phyloP scores from a whole-genome alignment of 2,329 filamentous ascomycete species.

The Talaromyces sp. region DNA sequence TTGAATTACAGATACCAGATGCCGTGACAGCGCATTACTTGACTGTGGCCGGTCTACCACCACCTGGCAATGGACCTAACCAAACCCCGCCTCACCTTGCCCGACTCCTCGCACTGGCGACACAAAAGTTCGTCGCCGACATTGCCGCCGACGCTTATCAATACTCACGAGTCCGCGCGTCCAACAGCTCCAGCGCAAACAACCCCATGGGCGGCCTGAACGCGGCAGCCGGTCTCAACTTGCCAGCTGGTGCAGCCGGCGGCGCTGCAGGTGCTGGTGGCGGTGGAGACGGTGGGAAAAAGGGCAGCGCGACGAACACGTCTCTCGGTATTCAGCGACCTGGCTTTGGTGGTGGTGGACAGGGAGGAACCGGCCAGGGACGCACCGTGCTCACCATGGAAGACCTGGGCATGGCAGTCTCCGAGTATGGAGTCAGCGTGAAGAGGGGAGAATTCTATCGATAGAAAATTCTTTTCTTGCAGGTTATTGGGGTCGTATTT shows the following conservation, averaged over 20 bases:
- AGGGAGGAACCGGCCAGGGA: conserved; percentile 76
- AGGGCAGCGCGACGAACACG: conserved; percentile 47
- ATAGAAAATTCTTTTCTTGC: conserved; percentile 37
- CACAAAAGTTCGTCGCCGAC: conserved; percentile 97
- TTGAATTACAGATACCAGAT: conserved; percentile 73
- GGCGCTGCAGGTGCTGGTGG: conserved; percentile 42
- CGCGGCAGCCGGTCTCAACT: conserved; percentile 55
- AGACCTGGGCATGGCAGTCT: conserved; percentile 94
- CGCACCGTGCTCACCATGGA: conserved; percentile 97
- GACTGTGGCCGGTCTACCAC: conserved; percentile 88
- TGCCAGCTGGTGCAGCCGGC: conserved; percentile 51
- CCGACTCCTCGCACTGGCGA: conserved; percentile 91
- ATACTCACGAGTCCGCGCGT: conserved; percentile 92
- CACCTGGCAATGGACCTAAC: conserved; percentile 77
- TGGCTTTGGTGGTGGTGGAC: conserved; percentile 81
- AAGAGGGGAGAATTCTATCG: conserved; percentile 97
- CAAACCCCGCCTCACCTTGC: conserved; percentile 74
- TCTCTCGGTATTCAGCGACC: conserved; percentile 70
- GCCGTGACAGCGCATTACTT: conserved; percentile 98
- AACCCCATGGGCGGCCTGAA: conserved; percentile 88
- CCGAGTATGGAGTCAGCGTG: conserved; percentile 95
- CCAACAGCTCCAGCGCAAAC: conserved; percentile 77
- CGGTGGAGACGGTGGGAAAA: conserved; percentile 38
- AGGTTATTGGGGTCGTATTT: neutral
- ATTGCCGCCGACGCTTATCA: conserved; percentile 97